Evolutionary conservation across 768 basidiomycete genomes (phyloP), one percentile per base, ranked within the genome.

Genomic region (Leccinum obscurum): DNA sequence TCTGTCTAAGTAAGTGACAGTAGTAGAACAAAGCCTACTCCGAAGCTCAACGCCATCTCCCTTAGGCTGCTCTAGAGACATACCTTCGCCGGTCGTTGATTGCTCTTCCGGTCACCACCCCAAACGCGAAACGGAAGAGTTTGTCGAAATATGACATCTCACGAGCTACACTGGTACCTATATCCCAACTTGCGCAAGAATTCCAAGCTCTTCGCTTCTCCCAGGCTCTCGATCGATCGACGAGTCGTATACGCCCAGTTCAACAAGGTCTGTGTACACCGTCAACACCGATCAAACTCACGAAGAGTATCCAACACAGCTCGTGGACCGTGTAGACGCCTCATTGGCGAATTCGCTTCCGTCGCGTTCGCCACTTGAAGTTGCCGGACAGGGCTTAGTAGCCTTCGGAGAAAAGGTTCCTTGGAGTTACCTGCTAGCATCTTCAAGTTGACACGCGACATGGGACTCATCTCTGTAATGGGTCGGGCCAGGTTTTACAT

Each of bases 1-100:
- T 88, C 53, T 84, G 86, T 34, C 78, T 92, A 98, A 81, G 94
- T 92, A 69, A 66, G 86, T 77, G 7, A 37, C 20, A 32, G 4
- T 51, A 7, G 10, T 35, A 7, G 8, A 14, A 34, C 0, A 13
- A 8, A 6, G 2, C 8, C 14, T 15, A 14, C 26, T 56, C 46
- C 6, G 14, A 57, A 35, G 54, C 63, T 72, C 32, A 63, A 57
- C 22, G 32, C 63, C 32, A 49, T 15, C 51, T 6, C 26, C 22
- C 37, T 28, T 68, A 92, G 90, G 83, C 81, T 52, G 82, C 89
- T 49, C 80, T 99, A 22, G 93, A 98, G 74, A 78, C 83, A 46
- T 99, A 98, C 73, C 77, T 99, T 4, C 24, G 24, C 24, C 91
- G 92, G 70, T 88, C 86, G 9, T 77, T 98, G 55, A 84, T 98